Evolutionary conservation across 352 stramenopile genomes (phyloP), one percentile per base, ranked within the genome.

Genomic region (Pythium phragmitis): DNA sequence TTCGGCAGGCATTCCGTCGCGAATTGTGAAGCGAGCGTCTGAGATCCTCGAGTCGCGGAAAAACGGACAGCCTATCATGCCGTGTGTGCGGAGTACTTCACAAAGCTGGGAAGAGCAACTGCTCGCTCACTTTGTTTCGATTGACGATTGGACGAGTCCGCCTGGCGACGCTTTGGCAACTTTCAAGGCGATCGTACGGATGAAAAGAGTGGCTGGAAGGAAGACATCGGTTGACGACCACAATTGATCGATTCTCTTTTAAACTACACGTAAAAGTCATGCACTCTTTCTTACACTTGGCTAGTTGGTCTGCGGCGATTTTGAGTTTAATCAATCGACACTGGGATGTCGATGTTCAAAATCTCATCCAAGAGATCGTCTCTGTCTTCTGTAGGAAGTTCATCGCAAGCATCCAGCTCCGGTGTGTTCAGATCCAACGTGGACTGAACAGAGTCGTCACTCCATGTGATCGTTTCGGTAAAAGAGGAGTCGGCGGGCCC

Each of bases 311-410:
- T 16, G 6, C 45, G n/a, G 0, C 45, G 39, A 46, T 16, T 6
- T 17, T 46, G 16, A n/a, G 41, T 12, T 56, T 43, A 65, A 16
- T 67, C 58, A 17, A 62, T 36, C 36, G 52, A 56, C 3, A 72
- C 64, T 36, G 85, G 77, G 46, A 92, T 63, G 6, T 90, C 75
- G 16, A 81, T 74, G 48, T 63, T 85, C 11, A 91, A 49, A 16
- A 88, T 49, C 37, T 88, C 78, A 19, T 86, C 72, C 4, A 91
- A 69, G 16, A 87, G 70, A 36, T 72, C 67, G 12, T 78, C 64
- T 30, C 72, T 61, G 36, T 61, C 57, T 30, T 61, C 62, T 23
- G 21, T 4, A 13, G 28, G 46, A 12, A 58, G 39, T 2, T 63
- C 52, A 53, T 61, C 45, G 41, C 42, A 61, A 0, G 34, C 60